Conservation (phyloP, 2,329 filamentous ascomycete genomes). For the Cyclaneusma minus region DNA sequence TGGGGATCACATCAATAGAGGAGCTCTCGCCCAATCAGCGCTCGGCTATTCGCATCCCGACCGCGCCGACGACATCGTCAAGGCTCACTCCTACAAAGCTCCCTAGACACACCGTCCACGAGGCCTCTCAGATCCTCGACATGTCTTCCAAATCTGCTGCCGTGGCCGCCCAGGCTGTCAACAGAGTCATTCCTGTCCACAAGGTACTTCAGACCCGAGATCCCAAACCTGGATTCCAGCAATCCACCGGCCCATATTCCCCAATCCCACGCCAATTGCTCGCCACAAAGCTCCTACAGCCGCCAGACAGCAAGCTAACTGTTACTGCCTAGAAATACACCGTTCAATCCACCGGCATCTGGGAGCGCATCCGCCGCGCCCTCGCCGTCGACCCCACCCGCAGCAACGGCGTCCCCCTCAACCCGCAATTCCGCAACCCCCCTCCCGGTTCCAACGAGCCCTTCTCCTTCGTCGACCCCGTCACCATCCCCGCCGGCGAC, state of each 20-base stretch:
- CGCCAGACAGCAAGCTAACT: too few relatives aligned
- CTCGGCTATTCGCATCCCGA: too few relatives aligned
- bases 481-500: constrained; percentile 71
- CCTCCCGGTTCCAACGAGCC: constrained; percentile 61
- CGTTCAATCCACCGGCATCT: constrained; percentile 75
- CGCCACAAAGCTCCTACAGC: too few relatives aligned
- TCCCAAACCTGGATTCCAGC: constrained; percentile 6
- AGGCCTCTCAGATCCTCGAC: too few relatives aligned
- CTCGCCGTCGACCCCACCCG: constrained; percentile 75
- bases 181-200: constrained; percentile 37
- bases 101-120: too few relatives aligned
- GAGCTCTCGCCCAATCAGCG: too few relatives aligned
- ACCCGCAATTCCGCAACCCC: constrained; percentile 83
- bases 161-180: constrained; percentile 40
- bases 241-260: constrained; percentile 7
- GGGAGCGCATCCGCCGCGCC: constrained; percentile 65
- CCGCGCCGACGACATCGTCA: too few relatives aligned
- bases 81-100: too few relatives aligned
- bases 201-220: too few relatives aligned
- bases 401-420: constrained; percentile 82
- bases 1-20: too few relatives aligned
- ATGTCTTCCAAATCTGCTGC: constrained; percentile 35
- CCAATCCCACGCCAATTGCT: constrained; percentile 7
- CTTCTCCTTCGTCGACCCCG: constrained; percentile 61
- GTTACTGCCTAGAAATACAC: constrained; percentile 75